Evolutionary conservation across 208 protist genomes (phyloP).

Genomic region (Wallacemonas rigidus): DNA sequence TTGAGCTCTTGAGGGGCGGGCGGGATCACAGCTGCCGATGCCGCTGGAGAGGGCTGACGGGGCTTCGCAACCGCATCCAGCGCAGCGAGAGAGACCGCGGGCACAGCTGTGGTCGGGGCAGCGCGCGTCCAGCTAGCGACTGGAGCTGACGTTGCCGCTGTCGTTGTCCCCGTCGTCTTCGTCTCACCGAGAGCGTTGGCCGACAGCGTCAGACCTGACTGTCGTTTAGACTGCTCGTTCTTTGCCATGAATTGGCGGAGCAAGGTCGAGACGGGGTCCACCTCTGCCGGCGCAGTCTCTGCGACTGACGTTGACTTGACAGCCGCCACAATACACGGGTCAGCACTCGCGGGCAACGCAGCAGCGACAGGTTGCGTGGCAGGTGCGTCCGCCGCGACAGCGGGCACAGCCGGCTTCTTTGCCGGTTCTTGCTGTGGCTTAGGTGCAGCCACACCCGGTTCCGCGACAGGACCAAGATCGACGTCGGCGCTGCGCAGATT

Average conservation of each 20-base stretch:
- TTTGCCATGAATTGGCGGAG: conserved; percentile 17
- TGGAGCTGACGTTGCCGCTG: neutral
- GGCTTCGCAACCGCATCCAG: neutral
- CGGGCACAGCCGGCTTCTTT: conserved; percentile 20
- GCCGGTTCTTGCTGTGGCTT: conserved; percentile 1
- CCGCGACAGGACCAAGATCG: conserved; percentile 22
- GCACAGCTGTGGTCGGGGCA: neutral
- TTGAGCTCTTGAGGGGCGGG: neutral
- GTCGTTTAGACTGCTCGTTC: conserved; percentile 13
- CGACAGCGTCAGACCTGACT: neutral
- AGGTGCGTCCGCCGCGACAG: neutral
- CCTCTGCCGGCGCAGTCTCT: neutral
- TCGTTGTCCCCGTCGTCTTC: neutral
- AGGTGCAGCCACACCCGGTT: conserved; percentile 8
- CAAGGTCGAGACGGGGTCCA: conserved; percentile 5
- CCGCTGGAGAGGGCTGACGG: neutral
- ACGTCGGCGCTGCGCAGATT: conserved; percentile 66
- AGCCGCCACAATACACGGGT: conserved; percentile 6
- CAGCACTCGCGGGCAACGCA: neutral
- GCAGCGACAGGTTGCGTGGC: neutral
- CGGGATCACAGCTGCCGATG: neutral
- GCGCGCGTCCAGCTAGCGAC: neutral
- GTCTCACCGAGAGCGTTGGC: too few species aligned
- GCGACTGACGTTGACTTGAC: neutral
- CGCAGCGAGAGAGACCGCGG: neutral